A percentile compares a stretch with the other conserved stretches of the same genome.
Conservation (phyloP, 2,329 filamentous ascomycete species). For the Alternaria alternata region DNA sequence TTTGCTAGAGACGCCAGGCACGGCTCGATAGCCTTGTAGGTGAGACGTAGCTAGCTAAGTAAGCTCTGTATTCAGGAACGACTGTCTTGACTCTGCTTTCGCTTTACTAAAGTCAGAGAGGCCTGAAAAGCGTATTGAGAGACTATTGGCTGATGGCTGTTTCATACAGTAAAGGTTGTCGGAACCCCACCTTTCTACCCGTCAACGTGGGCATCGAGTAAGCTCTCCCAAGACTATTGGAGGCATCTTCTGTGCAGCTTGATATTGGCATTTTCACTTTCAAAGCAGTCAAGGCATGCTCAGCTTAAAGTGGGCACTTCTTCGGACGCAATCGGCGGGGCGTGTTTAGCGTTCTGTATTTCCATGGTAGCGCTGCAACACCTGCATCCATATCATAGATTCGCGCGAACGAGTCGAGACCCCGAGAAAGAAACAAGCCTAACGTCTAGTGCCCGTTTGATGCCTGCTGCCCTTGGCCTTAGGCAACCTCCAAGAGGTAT, state of each 20-base stretch:
- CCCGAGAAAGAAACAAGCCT: neutral
- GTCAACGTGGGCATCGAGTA: neutral
- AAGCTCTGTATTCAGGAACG: neutral
- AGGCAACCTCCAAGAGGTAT: neutral
- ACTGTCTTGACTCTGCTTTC: neutral
- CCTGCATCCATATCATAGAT: neutral
- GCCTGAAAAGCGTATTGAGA: neutral
- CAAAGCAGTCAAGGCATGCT: neutral
- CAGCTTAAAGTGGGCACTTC: neutral
- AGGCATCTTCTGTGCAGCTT: neutral
- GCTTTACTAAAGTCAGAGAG: neutral
- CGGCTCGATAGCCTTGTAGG: neutral
- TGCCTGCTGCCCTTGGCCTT: neutral
- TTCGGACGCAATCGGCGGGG: neutral
- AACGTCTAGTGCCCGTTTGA: neutral
- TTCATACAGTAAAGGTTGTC: neutral
- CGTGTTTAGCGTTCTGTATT: neutral
- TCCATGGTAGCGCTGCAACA: neutral
- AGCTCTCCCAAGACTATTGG: neutral
- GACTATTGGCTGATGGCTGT: neutral
- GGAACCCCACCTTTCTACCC: slow-evolving; percentile 2
- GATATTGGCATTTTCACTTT: neutral
- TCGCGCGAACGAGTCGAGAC: neutral
- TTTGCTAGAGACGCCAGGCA: neutral
- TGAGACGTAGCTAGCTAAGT: slow-evolving; percentile 3